These are phyloP conservation scores for Phytophthora pseudosyringae DNA, from an alignment of 352 stramenopile genomes.

Conservation along the genomic window DNA sequence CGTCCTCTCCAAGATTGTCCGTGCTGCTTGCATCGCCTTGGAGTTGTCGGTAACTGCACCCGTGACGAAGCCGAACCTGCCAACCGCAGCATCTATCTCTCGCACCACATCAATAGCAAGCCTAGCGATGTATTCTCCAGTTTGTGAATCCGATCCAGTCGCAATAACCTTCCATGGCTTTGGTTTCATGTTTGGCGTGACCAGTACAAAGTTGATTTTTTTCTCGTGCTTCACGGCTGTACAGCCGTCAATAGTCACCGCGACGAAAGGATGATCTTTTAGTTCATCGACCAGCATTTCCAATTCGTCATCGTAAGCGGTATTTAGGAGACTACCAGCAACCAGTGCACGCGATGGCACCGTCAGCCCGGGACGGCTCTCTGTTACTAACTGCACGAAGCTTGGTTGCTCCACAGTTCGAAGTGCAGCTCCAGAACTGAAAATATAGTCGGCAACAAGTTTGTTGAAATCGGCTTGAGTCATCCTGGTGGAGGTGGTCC, in stretches of 20 bases:
- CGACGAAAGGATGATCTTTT: not conserved
- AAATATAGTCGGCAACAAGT: too few relatives aligned
- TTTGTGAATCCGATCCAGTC: slow-evolving; percentile 2
- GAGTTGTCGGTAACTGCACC: slow-evolving; percentile 8
- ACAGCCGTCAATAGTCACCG: not conserved
- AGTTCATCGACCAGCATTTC: not conserved
- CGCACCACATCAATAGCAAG: not conserved
- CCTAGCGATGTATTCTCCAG: not conserved
- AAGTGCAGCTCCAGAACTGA: too few relatives aligned
- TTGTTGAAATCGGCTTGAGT: too few relatives aligned
- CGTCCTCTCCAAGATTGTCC: slow-evolving; percentile 1
- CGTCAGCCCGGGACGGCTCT: too few relatives aligned
- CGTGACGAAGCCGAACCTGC: not conserved
- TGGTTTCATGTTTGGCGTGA: slow-evolving; percentile 4
- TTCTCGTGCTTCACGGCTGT: slow-evolving; percentile 5
- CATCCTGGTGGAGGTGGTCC: too few relatives aligned
- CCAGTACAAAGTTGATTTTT: slow-evolving; percentile 3
- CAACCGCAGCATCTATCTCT: not conserved
- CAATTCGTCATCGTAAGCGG: not conserved
- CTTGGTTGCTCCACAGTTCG: too few relatives aligned
- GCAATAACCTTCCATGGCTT: not conserved
- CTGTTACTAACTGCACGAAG: too few relatives aligned
- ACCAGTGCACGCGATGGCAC: too few relatives aligned
- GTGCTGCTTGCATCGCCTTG: slow-evolving; percentile 1
- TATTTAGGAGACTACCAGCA: too few relatives aligned